phyloP scores from a whole-genome alignment of 73 alveolate genomes.

The Tetrahymena elliotti region DNA sequence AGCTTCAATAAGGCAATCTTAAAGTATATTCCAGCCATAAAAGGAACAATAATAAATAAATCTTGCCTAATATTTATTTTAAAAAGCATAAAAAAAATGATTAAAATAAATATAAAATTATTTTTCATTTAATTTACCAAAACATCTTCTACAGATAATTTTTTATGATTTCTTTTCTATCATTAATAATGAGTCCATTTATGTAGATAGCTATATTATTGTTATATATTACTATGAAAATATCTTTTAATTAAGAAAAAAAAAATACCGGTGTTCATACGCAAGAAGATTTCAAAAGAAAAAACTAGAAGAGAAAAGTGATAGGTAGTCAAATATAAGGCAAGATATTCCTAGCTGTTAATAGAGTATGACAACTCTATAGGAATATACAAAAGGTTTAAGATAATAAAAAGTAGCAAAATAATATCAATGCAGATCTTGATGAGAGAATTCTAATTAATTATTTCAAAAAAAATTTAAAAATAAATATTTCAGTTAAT shows the following conservation, averaged over 20 bases:
- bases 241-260: not conserved
- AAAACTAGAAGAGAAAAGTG: not conserved
- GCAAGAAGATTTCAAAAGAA: not conserved
- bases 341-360: not conserved
- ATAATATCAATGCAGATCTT: not conserved
- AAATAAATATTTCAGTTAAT: not conserved
- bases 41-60: conserved; percentile 18
- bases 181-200: not conserved
- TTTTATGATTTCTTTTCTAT: not conserved
- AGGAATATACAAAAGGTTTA: not conserved
- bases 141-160: not conserved
- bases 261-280: not conserved
- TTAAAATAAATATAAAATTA: not conserved
- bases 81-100: not conserved
- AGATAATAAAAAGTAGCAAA: not conserved
- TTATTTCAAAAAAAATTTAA: not conserved
- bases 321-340: not conserved
- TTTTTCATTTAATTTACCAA: not conserved
- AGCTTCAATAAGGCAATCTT: conserved; percentile 1
- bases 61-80: conserved; percentile 1
- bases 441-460: not conserved
- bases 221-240: not conserved
- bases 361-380: not conserved
- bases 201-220: not conserved
- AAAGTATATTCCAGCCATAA: conserved; percentile 8